Conservation (phyloP, 495 filamentous ascomycete genomes). For the Neurospora pannonica region DNA sequence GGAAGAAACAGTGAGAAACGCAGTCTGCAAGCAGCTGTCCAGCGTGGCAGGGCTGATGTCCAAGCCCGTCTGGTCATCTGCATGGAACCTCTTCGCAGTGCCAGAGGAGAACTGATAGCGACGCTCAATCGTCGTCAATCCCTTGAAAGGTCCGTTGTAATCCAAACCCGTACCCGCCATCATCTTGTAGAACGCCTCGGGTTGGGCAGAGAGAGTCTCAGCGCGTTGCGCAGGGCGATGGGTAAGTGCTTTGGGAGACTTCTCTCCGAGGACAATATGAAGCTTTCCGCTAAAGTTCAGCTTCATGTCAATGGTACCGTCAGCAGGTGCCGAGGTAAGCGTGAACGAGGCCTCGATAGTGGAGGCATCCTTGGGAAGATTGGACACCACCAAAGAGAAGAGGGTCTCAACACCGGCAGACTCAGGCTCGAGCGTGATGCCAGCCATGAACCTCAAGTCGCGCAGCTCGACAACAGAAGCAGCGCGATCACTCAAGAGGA, state of each 20-base stretch:
- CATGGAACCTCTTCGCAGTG: constrained; percentile 23
- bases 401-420: constrained; percentile 35
- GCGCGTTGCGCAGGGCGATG: constrained; percentile 11
- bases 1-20: constrained; percentile 33
- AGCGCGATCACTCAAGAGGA: constrained; percentile 12
- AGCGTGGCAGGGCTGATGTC: constrained; percentile 38
- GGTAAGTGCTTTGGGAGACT: constrained; percentile 15
- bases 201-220: constrained; percentile 24
- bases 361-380: neutral
- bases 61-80: constrained; percentile 23
- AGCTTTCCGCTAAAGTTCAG: constrained; percentile 25
- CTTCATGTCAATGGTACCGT: constrained; percentile 28
- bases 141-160: constrained; percentile 36
- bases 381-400: constrained; percentile 26
- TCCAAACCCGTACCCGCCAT: constrained; percentile 31
- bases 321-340: constrained; percentile 24
- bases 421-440: constrained; percentile 42
- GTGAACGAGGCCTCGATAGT: constrained; percentile 29
- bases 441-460: constrained; percentile 33
- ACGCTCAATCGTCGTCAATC: constrained; percentile 26
- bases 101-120: constrained; percentile 37
- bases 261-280: constrained; percentile 23
- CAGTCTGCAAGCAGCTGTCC: constrained; percentile 38
- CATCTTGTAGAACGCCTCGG: constrained; percentile 35
- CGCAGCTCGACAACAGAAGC: constrained; percentile 32